These are phyloP conservation scores for Rutstroemia sydowiana DNA, from an alignment of 2,329 filamentous ascomycete species.

Conservation along the genomic window DNA sequence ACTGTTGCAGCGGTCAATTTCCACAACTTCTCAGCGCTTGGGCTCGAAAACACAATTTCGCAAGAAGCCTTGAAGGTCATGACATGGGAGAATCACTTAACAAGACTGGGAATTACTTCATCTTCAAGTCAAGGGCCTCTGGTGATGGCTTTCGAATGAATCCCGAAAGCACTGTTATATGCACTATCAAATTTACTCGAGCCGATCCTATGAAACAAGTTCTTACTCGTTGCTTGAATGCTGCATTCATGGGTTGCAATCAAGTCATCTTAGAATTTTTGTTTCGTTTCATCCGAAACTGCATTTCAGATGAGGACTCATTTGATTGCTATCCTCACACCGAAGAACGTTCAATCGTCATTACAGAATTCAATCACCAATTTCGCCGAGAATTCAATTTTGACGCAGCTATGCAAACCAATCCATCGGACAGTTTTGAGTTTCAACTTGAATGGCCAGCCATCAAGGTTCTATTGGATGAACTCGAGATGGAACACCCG, in stretches of 20 bases:
- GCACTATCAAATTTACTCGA: conserved; percentile 14
- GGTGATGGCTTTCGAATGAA: conserved; percentile 8
- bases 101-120: conserved; percentile 21
- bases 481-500: background rate
- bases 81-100: conserved; percentile 11
- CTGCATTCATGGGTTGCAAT: conserved; percentile 13
- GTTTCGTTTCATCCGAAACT: conserved; percentile 19
- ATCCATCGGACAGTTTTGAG: background rate
- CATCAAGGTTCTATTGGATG: background rate
- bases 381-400: conserved; percentile 21
- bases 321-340: conserved; percentile 12
- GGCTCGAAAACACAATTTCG: conserved; percentile 10
- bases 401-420: conserved; percentile 5
- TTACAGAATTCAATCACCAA: conserved; percentile 20
- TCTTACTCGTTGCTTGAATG: conserved; percentile 19
- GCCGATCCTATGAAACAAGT: conserved; percentile 11
- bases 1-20: conserved; percentile 18
- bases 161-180: conserved; percentile 19
- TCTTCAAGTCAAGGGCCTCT: conserved; percentile 20
- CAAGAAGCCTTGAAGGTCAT: background rate
- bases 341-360: conserved; percentile 10
- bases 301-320: conserved; percentile 12
- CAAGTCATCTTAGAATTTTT: conserved; percentile 16
- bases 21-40: conserved; percentile 19
- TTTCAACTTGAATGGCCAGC: conserved; percentile 4